These are phyloP conservation scores for Penicillium sp. DNA, from an alignment of 2,329 filamentous ascomycete species.

Conservation along the genomic window DNA sequence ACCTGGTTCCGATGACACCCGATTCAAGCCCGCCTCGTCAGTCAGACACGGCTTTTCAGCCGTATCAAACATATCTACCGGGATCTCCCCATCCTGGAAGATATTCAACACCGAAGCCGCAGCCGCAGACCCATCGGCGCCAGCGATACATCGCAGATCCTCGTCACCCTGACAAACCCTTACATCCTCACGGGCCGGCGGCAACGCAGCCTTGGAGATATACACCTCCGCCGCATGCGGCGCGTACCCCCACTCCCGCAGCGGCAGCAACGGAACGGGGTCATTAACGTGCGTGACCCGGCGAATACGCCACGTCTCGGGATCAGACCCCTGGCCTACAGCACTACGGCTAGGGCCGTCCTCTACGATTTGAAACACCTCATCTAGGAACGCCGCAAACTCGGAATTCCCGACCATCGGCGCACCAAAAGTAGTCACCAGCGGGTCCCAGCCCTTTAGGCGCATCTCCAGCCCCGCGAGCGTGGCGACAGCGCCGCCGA, in stretches of 20 bases:
- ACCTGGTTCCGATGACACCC: not conserved
- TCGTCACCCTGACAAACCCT: conserved; percentile 68
- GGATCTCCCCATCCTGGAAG: conserved; percentile 12
- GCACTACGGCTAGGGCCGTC: not conserved
- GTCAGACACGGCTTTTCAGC: conserved; percentile 1
- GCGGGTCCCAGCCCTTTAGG: conserved; percentile 71
- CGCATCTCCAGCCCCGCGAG: conserved; percentile 82
- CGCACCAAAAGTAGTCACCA: conserved; percentile 90
- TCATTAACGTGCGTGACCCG: conserved; percentile 85
- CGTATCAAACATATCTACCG: not conserved
- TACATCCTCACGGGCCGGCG: conserved; percentile 70
- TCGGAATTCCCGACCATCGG: conserved; percentile 63
- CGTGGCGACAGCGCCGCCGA: conserved; percentile 88
- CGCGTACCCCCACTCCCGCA: conserved; percentile 83
- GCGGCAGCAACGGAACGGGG: conserved; percentile 83
- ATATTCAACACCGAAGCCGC: conserved; percentile 5
- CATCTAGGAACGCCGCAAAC: conserved; percentile 57
- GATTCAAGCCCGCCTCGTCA: not conserved
- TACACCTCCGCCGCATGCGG: conserved; percentile 87
- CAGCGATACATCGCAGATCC: conserved; percentile 72
- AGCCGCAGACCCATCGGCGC: conserved; percentile 40
- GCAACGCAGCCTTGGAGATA: conserved; percentile 71
- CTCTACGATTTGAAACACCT: conserved; percentile 47
- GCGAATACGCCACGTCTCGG: conserved; percentile 37
- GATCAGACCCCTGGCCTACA: not conserved